Evolutionary conservation across 1,139 yeast species (phyloP).

Genomic region (Hanseniaspora uvarum): DNA sequence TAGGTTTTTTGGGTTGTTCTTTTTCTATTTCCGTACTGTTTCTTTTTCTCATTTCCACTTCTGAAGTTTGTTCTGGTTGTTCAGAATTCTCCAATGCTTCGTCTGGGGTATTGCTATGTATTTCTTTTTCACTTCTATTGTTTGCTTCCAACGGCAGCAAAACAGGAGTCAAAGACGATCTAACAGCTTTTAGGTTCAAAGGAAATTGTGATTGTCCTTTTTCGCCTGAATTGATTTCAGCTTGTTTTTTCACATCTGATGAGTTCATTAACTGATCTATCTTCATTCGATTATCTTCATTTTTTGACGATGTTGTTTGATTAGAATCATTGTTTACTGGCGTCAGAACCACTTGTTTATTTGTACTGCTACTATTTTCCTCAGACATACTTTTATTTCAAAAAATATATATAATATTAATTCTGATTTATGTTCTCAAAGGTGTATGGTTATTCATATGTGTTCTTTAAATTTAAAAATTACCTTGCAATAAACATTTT

Average conservation of each 20-base stretch:
- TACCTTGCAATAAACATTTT: too few species aligned
- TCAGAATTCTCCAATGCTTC: neutral
- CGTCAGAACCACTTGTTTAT: neutral
- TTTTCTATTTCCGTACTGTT: neutral
- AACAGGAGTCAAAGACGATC: conserved; percentile 2
- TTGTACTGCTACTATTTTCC: neutral
- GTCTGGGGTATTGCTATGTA: neutral
- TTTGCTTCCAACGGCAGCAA: conserved; percentile 3
- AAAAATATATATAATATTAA: too few species aligned
- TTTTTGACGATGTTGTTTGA: neutral
- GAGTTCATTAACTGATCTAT: conserved; percentile 2
- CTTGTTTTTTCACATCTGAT: neutral
- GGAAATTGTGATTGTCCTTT: neutral
- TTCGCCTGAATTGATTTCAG: neutral
- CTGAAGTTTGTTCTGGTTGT: too few species aligned
- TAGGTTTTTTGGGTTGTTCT: conserved; percentile 21
- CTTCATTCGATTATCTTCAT: conserved; percentile 1
- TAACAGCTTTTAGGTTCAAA: neutral
- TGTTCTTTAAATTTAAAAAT: too few species aligned
- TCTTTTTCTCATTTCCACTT: neutral
- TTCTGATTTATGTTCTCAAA: too few species aligned
- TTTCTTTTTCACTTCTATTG: neutral
- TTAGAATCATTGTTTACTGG: neutral
- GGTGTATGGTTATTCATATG: too few species aligned
- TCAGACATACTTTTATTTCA: neutral